Evolutionary conservation across 2,329 filamentous ascomycete genomes (phyloP).

Genomic region (Trichoderma arundinaceum): DNA sequence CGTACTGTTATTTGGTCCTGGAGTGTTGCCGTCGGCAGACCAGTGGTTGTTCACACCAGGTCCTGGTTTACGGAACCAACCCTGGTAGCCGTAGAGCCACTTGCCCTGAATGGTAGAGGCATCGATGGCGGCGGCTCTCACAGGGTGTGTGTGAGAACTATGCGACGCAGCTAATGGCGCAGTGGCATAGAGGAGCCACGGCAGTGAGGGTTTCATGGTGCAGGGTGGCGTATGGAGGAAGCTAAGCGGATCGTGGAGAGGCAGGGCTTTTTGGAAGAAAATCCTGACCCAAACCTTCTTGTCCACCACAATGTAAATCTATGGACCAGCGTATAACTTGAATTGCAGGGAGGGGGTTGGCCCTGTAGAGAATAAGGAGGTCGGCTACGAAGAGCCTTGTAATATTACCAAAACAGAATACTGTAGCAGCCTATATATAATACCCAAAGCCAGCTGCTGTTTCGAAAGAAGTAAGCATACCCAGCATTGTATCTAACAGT

Average conservation of each 20-base stretch:
- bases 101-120: slow-evolving; percentile 26
- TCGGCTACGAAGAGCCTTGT: too few relatives aligned
- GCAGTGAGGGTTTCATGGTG: slow-evolving; percentile 22
- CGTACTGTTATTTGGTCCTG: slow-evolving; percentile 28
- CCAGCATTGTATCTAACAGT: too few relatives aligned
- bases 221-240: neutral
- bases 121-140: slow-evolving; percentile 13
- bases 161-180: slow-evolving; percentile 15
- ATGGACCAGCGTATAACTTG: neutral
- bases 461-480: too few relatives aligned
- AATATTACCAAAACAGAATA: too few relatives aligned
- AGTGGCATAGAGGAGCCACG: slow-evolving; percentile 19
- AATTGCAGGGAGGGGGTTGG: too few relatives aligned
- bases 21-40: slow-evolving; percentile 25
- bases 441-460: too few relatives aligned
- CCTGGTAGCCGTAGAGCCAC: slow-evolving; percentile 29
- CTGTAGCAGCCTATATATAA: too few relatives aligned
- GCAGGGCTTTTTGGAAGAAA: neutral
- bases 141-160: neutral
- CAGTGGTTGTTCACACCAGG: slow-evolving; percentile 28
- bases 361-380: too few relatives aligned
- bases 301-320: neutral
- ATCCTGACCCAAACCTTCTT: neutral
- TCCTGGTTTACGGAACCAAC: slow-evolving; percentile 30
- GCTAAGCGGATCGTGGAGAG: neutral